Evolutionary conservation across 2,329 filamentous ascomycete species (phyloP).

Genomic region (Fusarium annulatum): DNA sequence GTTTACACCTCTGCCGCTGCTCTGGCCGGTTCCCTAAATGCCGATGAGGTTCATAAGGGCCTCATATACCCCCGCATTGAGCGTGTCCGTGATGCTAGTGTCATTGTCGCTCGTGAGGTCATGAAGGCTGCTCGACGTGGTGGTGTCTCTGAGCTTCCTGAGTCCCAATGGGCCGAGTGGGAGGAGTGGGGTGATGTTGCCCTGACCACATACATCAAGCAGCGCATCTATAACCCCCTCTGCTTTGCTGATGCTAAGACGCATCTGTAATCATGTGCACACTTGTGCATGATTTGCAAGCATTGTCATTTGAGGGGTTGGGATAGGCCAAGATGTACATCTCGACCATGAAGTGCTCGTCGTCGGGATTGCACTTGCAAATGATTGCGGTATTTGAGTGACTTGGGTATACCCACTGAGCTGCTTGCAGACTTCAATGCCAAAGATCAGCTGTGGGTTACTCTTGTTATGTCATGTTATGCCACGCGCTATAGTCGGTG

Average conservation of each 20-base stretch:
- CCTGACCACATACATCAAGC: slow-evolving; percentile 69
- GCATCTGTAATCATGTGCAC: slow-evolving; percentile 43
- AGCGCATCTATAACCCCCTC: slow-evolving; percentile 69
- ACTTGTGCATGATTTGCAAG: slow-evolving; percentile 29
- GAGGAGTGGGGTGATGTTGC: slow-evolving; percentile 76
- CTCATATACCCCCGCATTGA: slow-evolving; percentile 92
- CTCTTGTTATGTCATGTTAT: slow-evolving; percentile 21
- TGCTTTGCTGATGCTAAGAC: slow-evolving; percentile 52
- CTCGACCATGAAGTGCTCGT: slow-evolving; percentile 37
- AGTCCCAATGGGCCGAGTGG: slow-evolving; percentile 78
- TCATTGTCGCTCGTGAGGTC: slow-evolving; percentile 88
- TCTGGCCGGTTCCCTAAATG: slow-evolving; percentile 80
- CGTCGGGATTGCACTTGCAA: slow-evolving; percentile 35
- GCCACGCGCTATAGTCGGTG: slow-evolving; percentile 32
- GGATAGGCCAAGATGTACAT: slow-evolving; percentile 10
- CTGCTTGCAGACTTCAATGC: slow-evolving; percentile 22
- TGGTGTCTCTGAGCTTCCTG: slow-evolving; percentile 76
- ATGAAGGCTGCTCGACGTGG: slow-evolving; percentile 91
- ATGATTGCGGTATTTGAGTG: slow-evolving; percentile 27
- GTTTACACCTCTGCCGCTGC: slow-evolving; percentile 92
- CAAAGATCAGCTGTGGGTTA: neutral
- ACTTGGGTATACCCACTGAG: slow-evolving; percentile 16
- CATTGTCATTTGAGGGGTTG: slow-evolving; percentile 2
- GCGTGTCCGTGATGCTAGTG: slow-evolving; percentile 89
- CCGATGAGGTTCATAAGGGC: slow-evolving; percentile 83